Evolutionary conservation across 805 yeast genomes (phyloP).

Genomic region (Saturnispora bothae): DNA sequence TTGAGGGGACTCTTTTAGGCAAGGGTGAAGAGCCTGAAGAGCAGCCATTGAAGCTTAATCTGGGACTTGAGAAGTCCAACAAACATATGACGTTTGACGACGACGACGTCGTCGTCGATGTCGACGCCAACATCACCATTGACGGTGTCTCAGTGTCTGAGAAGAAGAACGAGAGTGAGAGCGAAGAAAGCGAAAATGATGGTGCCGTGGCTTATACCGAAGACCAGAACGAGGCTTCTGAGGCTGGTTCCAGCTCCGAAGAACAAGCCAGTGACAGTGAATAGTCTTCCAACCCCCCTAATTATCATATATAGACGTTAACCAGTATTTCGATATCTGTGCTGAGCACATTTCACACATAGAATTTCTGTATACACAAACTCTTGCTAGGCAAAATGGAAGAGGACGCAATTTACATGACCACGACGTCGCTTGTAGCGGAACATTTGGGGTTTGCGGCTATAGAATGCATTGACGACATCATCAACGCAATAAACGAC

Average conservation of each 20-base stretch:
- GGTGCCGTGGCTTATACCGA: not conserved
- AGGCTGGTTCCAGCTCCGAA: too few species aligned
- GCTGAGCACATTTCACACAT: too few species aligned
- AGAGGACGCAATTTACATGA: slow-evolving; percentile 11
- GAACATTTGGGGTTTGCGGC: slow-evolving; percentile 87
- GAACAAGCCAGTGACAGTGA: too few species aligned
- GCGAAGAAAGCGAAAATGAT: not conserved
- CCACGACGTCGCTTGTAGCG: slow-evolving; percentile 45
- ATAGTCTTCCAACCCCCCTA: too few species aligned
- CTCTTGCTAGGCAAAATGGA: not conserved
- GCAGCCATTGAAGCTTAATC: slow-evolving; percentile 38
- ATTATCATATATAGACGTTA: too few species aligned
- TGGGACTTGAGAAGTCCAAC: slow-evolving; percentile 4
- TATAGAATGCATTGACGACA: slow-evolving; percentile 70
- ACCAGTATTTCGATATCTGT: too few species aligned
- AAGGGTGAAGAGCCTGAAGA: slow-evolving; percentile 28
- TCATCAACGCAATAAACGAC: slow-evolving; percentile 78
- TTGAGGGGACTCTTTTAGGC: slow-evolving; percentile 79
- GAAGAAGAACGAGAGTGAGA: not conserved
- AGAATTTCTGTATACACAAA: too few species aligned
- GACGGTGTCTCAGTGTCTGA: slow-evolving; percentile 3
- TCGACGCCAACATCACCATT: slow-evolving; percentile 11
- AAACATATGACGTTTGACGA: slow-evolving; percentile 33
- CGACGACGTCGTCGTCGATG: slow-evolving; percentile 10
- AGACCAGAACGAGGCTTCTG: too few species aligned